Evolutionary conservation across 192 early-diverging fungal genomes (phyloP).

Genomic region (Gryganskiella cystojenkinii): DNA sequence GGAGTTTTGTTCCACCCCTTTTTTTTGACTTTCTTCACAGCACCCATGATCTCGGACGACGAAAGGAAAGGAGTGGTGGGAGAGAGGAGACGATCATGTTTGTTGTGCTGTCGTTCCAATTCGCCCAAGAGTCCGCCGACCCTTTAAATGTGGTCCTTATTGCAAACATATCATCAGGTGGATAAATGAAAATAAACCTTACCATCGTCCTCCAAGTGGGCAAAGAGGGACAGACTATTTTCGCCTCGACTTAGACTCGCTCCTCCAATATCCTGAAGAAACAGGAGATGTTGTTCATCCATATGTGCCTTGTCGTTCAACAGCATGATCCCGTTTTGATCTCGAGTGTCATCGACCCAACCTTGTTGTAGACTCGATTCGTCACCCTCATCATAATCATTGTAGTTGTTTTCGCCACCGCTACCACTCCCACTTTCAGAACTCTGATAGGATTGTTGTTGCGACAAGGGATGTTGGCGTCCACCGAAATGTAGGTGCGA

Average conservation of each 20-base stretch:
- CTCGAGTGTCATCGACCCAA: conserved; percentile 37
- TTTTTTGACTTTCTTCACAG: no score
- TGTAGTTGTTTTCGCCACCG: conserved; percentile 5
- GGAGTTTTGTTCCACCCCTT: no score
- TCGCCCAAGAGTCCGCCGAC: no score
- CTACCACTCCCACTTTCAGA: conserved; percentile 23
- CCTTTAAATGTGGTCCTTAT: no score
- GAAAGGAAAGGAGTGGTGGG: no score
- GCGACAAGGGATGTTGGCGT: conserved; percentile 14
- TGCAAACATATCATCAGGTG: no score
- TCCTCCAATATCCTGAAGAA: conserved; percentile 38
- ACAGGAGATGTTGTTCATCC: conserved; percentile 39
- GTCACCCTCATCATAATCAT: conserved; percentile 12
- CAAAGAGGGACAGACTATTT: conserved; percentile 46
- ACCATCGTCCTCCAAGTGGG: conserved; percentile 40
- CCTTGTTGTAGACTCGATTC: conserved; percentile 27
- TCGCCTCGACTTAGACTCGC: conserved; percentile 36
- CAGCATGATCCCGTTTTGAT: conserved; percentile 39
- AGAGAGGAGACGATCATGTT: no score
- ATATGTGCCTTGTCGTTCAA: conserved; percentile 35
- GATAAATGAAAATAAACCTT: not conserved
- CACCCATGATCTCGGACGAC: no score
- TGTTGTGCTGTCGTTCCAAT: not conserved
- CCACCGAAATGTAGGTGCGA: conserved; percentile 6
- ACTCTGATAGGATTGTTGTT: conserved; percentile 19